Base-by-base conservation (phyloP, 2,329 filamentous ascomycete species). In the Aspergillus ochraceus region DNA sequence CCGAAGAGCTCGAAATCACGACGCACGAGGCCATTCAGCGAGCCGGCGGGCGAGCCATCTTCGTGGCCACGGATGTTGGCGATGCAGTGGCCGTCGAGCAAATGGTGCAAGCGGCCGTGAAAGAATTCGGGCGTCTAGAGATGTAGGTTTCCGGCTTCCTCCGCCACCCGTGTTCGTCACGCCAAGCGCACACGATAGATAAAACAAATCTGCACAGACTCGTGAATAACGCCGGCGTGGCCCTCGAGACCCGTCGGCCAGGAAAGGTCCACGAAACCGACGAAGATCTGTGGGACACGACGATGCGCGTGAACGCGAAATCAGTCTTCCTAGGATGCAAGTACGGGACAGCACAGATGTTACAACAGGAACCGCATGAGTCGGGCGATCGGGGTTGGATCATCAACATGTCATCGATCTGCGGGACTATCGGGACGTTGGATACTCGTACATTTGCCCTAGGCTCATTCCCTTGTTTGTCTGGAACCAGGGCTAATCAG, bases 141-240 rank as follows among this genome's bases (percentile, higher is more conserved):
- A 76, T 83, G 78, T 81, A 69, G 17, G 57, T 32, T 9, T 2
- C 12, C 64, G 71, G 4, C 8, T 30, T 6, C 32, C 12, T 42
- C 22, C n/a, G 17, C 11, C 12, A 29, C 29, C 20, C 11, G 20
- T 45, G 69, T 74, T 0, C 70, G 71, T 2, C 85, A 78, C 70
- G 78, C 85, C 36, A 29, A 29, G 56, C 26, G 8, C 2, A 5
- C 32, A 59, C 58, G 6, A 64, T 67, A 57, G 57, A 52, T 5
- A 39, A 39, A 56, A 76, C 46, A 29, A 9, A 36, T 36, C 32
- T 14, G 78, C 78, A 54, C 64, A 11, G 71, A 71, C 4, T 83
- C 52, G 78, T 80, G 49, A 81, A 81, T 57, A 81, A 81, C 62
- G 81, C 84, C 0, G 84, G 84, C 0, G 78, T 86, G 1, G 75